phyloP scores from a whole-genome alignment of 768 basidiomycete species.

The Mrakia hoshinonis region DNA sequence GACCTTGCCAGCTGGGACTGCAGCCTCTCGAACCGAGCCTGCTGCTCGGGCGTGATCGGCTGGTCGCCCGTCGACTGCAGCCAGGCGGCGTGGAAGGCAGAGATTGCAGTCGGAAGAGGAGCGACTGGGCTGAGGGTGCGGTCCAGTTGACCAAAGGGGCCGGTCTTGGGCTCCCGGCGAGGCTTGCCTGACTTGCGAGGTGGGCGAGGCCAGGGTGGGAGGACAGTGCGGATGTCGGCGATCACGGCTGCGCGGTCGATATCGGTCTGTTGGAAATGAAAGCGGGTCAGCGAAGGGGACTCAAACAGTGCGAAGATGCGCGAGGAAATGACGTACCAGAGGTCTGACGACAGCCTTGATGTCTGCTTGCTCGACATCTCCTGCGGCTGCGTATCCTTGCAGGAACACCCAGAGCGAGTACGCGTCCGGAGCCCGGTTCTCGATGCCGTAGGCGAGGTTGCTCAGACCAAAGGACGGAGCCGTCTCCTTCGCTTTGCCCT shows the following conservation, averaged over 20 bases:
- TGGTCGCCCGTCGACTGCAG: not conserved
- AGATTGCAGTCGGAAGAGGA: not conserved
- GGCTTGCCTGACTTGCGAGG: not conserved
- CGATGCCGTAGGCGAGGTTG: not conserved
- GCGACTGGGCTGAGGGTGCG: not conserved
- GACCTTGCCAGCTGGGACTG: not conserved
- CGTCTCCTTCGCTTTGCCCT: not conserved
- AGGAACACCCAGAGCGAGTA: constrained; percentile 3
- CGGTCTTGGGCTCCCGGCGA: not conserved
- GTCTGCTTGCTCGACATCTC: not conserved
- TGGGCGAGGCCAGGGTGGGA: not conserved
- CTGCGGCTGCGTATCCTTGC: not conserved
- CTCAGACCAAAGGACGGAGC: not conserved
- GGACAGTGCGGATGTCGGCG: not conserved
- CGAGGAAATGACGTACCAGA: not conserved
- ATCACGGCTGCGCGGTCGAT: not conserved
- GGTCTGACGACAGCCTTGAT: not conserved
- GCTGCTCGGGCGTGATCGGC: not conserved
- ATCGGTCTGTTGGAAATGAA: not conserved
- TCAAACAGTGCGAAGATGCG: not conserved
- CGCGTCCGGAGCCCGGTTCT: not conserved
- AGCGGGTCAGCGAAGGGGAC: not conserved
- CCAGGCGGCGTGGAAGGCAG: not conserved
- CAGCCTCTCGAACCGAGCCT: not conserved
- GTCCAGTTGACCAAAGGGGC: not conserved